phyloP scores from a whole-genome alignment of 2,329 filamentous ascomycete genomes.

The Cladosporium sp. region DNA sequence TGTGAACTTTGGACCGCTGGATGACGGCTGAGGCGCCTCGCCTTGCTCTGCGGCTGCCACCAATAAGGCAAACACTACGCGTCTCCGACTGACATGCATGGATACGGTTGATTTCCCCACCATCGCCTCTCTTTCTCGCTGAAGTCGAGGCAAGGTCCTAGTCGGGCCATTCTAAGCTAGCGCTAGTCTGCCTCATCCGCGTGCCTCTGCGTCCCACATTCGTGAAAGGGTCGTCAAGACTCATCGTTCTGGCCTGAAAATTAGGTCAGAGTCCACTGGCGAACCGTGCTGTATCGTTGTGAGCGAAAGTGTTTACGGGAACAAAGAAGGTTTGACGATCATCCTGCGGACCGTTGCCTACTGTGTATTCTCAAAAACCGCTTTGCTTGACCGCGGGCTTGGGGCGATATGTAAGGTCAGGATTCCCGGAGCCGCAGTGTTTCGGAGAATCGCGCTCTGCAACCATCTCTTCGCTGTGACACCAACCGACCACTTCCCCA shows the following conservation, averaged over 20 bases:
- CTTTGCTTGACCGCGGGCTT: constrained; percentile 7
- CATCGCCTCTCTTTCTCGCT: background rate
- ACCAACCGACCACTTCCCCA: constrained; percentile 12
- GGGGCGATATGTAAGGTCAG: constrained; percentile 13
- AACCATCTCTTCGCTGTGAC: constrained; percentile 11
- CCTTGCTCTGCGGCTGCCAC: constrained; percentile 11
- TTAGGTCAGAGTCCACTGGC: background rate
- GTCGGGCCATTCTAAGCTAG: constrained; percentile 3
- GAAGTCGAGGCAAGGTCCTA: constrained; percentile 2
- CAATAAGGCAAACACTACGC: constrained; percentile 11
- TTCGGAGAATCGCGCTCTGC: constrained; percentile 12
- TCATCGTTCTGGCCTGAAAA: constrained; percentile 3
- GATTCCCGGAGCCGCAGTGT: constrained; percentile 13
- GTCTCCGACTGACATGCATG: constrained; percentile 13
- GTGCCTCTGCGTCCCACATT: background rate
- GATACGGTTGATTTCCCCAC: constrained; percentile 7
- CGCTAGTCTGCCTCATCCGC: constrained; percentile 5
- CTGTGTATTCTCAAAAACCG: constrained; percentile 3
- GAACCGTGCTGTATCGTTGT: constrained; percentile 1
- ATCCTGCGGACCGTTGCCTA: constrained; percentile 12
- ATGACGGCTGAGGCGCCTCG: constrained; percentile 10
- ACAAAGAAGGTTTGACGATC: constrained; percentile 11
- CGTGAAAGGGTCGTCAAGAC: constrained; percentile 8
- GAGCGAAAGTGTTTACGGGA: constrained; percentile 6
- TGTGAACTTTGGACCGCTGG: background rate